Evolutionary conservation across 768 basidiomycete genomes (phyloP).

Genomic region (Neoboletus brunneissimus): DNA sequence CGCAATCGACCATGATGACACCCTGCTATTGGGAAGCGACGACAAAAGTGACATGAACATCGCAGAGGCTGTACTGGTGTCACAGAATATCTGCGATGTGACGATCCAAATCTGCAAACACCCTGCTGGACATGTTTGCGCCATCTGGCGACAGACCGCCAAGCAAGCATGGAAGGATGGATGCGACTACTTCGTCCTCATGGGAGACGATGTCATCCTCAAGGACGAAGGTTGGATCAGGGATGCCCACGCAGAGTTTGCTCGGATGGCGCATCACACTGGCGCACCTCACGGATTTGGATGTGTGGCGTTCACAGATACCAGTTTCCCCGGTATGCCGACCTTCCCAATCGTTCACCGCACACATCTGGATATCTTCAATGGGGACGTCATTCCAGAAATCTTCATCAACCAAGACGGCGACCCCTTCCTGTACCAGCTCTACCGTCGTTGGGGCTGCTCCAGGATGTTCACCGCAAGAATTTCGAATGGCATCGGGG

Average conservation of each 20-base stretch:
- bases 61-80: slow-evolving; percentile 37
- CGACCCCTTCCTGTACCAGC: slow-evolving; percentile 56
- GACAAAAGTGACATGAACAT: slow-evolving; percentile 22
- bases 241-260: slow-evolving; percentile 39
- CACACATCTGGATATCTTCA: slow-evolving; percentile 54
- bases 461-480: slow-evolving; percentile 43
- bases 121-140: slow-evolving; percentile 48
- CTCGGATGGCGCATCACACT: slow-evolving; percentile 27
- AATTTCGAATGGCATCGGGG: slow-evolving; percentile 46
- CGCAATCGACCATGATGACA: slow-evolving; percentile 51
- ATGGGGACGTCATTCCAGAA: slow-evolving; percentile 47
- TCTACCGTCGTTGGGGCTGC: slow-evolving; percentile 56
- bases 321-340: slow-evolving; percentile 56
- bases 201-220: slow-evolving; percentile 56
- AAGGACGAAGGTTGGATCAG: slow-evolving; percentile 53
- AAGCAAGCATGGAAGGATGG: slow-evolving; percentile 44
- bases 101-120: slow-evolving; percentile 36
- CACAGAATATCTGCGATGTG: slow-evolving; percentile 39
- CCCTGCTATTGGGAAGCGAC: slow-evolving; percentile 31
- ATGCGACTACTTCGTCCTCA: slow-evolving; percentile 50
- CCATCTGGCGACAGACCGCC: slow-evolving; percentile 53
- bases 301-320: slow-evolving; percentile 56
- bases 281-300: slow-evolving; percentile 47
- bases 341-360: slow-evolving; percentile 59
- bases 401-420: slow-evolving; percentile 59